Conservation (phyloP, 2,329 filamentous ascomycete species). For the Dothideomycetes sp. region DNA sequence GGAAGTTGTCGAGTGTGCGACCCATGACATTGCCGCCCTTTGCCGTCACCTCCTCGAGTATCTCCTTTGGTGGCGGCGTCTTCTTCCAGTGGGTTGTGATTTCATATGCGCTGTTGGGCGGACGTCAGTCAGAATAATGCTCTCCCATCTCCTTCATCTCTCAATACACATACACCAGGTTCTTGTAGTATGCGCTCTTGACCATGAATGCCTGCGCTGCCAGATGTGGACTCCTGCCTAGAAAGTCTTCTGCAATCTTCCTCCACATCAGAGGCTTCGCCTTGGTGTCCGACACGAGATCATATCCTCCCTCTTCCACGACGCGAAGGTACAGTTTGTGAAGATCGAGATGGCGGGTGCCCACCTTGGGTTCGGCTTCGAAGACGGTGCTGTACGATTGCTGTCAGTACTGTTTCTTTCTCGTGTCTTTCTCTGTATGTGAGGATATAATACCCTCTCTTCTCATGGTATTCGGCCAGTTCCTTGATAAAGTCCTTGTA, state of each 20-base stretch:
- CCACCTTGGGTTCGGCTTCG: slow-evolving; percentile 73
- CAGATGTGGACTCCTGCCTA: slow-evolving; percentile 62
- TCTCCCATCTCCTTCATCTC: too few species aligned
- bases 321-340: slow-evolving; percentile 70
- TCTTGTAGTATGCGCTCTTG: slow-evolving; percentile 84
- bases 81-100: slow-evolving; percentile 66
- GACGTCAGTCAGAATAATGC: slow-evolving; percentile 2
- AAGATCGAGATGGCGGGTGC: slow-evolving; percentile 64
- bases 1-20: slow-evolving; percentile 68
- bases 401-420: slow-evolving; percentile 1
- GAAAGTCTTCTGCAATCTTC: slow-evolving; percentile 64
- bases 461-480: slow-evolving; percentile 61
- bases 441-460: slow-evolving; percentile 68
- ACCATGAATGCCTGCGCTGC: slow-evolving; percentile 76
- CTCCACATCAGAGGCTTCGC: slow-evolving; percentile 78
- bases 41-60: slow-evolving; percentile 68
- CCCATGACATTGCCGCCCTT: slow-evolving; percentile 72
- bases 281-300: slow-evolving; percentile 57
- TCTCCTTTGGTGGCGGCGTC: slow-evolving; percentile 78
- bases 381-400: slow-evolving; percentile 48
- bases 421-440: neutral
- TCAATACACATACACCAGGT: slow-evolving; percentile 50
- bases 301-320: slow-evolving; percentile 69
- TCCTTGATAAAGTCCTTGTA: slow-evolving; percentile 70
- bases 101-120: slow-evolving; percentile 66